A percentile compares a stretch with the other conserved stretches of the same genome.
These are phyloP conservation scores for Coemansia sp. DNA, from an alignment of 192 early-diverging fungal genomes.

Conservation along the genomic window DNA sequence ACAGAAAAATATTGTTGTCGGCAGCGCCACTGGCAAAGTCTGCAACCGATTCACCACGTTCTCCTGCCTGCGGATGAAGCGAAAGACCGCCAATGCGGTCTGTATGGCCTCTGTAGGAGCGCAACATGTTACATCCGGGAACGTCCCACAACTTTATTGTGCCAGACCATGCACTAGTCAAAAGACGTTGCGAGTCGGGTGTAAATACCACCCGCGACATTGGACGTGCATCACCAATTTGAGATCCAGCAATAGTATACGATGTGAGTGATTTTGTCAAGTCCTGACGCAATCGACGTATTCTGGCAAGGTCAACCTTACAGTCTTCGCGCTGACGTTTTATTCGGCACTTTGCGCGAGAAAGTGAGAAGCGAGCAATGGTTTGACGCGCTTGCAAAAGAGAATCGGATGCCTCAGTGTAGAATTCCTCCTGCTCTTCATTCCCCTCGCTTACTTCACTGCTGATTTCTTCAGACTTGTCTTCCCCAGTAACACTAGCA, in stretches of 20 bases:
- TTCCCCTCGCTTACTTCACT: constrained; percentile 57
- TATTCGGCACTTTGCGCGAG: constrained; percentile 64
- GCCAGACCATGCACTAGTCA: constrained; percentile 85
- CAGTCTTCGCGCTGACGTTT: constrained; percentile 58
- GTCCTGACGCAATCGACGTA: constrained; percentile 57
- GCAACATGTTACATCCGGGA: constrained; percentile 65
- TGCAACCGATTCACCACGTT: constrained; percentile 43
- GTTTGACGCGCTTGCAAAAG: constrained; percentile 67
- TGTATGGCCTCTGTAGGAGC: constrained; percentile 72
- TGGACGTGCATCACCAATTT: constrained; percentile 88
- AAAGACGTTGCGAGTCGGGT: constrained; percentile 72
- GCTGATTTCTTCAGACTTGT: constrained; percentile 31
- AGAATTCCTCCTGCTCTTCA: constrained; percentile 73
- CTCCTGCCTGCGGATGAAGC: constrained; percentile 75
- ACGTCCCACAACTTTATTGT: constrained; percentile 84
- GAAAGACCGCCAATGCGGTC: constrained; percentile 86
- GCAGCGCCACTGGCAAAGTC: constrained; percentile 86
- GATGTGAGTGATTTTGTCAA: constrained; percentile 23
- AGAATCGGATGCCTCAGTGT: constrained; percentile 71
- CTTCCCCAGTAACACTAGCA: background rate
- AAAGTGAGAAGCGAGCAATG: constrained; percentile 74
- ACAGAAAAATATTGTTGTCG: constrained; percentile 76
- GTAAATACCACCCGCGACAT: constrained; percentile 74
- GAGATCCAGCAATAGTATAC: constrained; percentile 73
- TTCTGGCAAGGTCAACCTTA: constrained; percentile 19